Evolutionary conservation across 2,329 filamentous ascomycete species (phyloP).

Genomic region (Ophiostoma perfectum): DNA sequence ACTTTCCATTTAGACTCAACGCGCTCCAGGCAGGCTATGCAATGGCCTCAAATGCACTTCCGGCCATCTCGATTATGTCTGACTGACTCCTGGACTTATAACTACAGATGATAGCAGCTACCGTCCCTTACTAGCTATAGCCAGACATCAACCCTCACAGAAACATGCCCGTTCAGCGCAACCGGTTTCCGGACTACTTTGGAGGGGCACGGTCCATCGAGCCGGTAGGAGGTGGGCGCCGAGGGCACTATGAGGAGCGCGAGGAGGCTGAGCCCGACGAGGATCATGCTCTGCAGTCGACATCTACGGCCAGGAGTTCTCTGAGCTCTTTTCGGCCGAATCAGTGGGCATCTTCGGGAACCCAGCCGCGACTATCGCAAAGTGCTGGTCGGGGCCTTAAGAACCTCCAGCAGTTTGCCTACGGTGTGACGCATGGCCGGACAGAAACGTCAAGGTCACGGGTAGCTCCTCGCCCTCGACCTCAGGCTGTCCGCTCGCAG

Average conservation of each 20-base stretch:
- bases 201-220: slow-evolving; percentile 14
- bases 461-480: neutral
- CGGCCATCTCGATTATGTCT: too few species aligned
- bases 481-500: neutral
- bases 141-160: too few species aligned
- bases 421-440: neutral
- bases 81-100: neutral
- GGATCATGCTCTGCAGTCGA: neutral
- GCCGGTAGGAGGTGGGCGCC: neutral
- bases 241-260: neutral
- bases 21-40: neutral
- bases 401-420: slow-evolving; percentile 12
- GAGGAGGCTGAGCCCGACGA: neutral
- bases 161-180: slow-evolving; percentile 8
- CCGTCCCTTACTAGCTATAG: neutral
- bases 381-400: neutral
- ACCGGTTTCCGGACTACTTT: slow-evolving; percentile 20
- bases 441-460: neutral
- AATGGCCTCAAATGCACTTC: neutral
- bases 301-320: neutral
- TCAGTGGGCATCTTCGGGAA: slow-evolving; percentile 15
- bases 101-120: neutral
- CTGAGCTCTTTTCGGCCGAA: slow-evolving; percentile 14
- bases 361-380: neutral
- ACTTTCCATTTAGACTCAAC: neutral